A percentile compares a stretch with the other conserved stretches of the same genome.
Conservation (phyloP, 163 green algal genomes). For the Scenedesmus sp. region DNA sequence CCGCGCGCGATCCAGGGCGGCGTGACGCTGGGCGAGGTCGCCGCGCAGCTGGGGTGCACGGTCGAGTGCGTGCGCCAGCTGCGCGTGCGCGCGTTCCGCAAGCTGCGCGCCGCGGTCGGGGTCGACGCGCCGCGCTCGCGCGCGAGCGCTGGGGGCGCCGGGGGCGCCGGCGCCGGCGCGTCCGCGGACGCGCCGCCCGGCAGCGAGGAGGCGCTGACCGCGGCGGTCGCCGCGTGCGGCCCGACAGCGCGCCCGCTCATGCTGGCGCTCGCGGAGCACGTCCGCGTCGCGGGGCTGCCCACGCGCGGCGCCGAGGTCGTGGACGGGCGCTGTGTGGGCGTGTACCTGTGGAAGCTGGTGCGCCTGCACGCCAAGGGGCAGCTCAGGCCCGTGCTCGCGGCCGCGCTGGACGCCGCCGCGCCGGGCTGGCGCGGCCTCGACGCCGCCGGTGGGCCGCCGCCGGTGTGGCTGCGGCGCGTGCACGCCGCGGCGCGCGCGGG, state of each 20-base stretch:
- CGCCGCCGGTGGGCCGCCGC: too few species aligned
- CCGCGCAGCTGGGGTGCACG: background rate
- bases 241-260: background rate
- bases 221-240: background rate
- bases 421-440: too few species aligned
- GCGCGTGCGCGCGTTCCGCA: background rate
- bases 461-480: too few species aligned
- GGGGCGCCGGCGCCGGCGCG: background rate
- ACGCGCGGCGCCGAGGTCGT: background rate
- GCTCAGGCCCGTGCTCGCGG: background rate
- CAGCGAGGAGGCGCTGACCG: background rate
- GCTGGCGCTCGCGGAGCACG: background rate
- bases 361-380: background rate
- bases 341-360: background rate
- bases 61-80: background rate
- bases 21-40: background rate
- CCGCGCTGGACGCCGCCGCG: too few species aligned
- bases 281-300: slow-evolving; percentile 3
- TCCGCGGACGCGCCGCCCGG: background rate
- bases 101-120: background rate
- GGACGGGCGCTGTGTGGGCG: background rate
- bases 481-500: too few species aligned
- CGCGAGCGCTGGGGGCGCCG: background rate
- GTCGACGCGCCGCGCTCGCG: background rate
- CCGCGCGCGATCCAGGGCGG: background rate